Evolutionary conservation across 208 protist species (phyloP).

Genomic region (Trypanosoma mega): DNA sequence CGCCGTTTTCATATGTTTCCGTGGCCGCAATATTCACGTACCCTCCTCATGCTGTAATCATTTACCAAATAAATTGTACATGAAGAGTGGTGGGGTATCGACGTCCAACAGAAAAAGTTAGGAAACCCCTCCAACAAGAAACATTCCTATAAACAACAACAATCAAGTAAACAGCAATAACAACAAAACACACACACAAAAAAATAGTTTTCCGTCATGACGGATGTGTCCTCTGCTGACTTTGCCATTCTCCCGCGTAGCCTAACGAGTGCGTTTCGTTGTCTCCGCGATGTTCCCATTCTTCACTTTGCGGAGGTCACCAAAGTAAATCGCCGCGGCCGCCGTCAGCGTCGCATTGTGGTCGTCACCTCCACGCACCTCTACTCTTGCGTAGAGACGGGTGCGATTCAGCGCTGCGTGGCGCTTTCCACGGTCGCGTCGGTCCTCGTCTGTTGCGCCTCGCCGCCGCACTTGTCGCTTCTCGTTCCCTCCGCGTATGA

Average conservation of each 20-base stretch:
- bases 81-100: too few species aligned
- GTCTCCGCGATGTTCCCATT: slow-evolving; percentile 22
- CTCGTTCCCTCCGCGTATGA: slow-evolving; percentile 21
- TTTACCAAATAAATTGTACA: too few species aligned
- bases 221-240: background rate
- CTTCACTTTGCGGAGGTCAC: slow-evolving; percentile 13
- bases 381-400: slow-evolving; percentile 22
- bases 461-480: slow-evolving; percentile 10
- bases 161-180: slow-evolving; percentile 19
- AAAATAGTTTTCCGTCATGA: background rate
- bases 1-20: too few species aligned
- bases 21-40: too few species aligned
- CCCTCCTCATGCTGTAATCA: too few species aligned
- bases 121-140: too few species aligned
- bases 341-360: slow-evolving; percentile 18
- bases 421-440: background rate
- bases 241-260: slow-evolving; percentile 8
- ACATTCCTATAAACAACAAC: background rate
- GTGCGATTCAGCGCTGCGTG: slow-evolving; percentile 22
- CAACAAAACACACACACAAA: slow-evolving; percentile 5
- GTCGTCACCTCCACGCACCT: slow-evolving; percentile 18
- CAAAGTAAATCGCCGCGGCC: slow-evolving; percentile 18
- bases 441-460: slow-evolving; percentile 6
- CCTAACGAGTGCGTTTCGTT: slow-evolving; percentile 18
- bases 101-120: too few species aligned